Evolutionary conservation across 2,329 filamentous ascomycete species (phyloP), one percentile per base, ranked within the genome.

Genomic region (Zasmidium cellare): DNA sequence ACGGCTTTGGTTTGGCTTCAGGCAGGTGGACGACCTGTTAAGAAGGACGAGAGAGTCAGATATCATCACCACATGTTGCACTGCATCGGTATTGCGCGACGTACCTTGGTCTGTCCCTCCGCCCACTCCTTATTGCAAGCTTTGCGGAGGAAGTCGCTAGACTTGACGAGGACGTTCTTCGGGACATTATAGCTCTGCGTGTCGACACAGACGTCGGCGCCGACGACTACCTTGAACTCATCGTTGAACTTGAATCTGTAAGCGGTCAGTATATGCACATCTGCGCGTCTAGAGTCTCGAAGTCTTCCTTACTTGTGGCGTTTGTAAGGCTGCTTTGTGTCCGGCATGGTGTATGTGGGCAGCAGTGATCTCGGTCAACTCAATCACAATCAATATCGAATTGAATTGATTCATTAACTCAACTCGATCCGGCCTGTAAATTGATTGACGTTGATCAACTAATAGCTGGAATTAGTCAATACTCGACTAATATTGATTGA

Each of bases 121-220:
- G 53, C 59, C 55, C 61, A 67, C 6, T 53, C 18, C 1, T 47
- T 46, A 3, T 31, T 49, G 16, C 59, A 23, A 9, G 61, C 64
- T 3, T 53, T 55, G 18, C 56, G 20, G 57, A 65, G 60, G 56
- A 59, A 64, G 14, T 56, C 41, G 9, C 63, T 63, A 11, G 41
- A 54, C 24, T 49, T 48, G n/a, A 46, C 24, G 19, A 55, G 53
- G n/a, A 38, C 31, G 18, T 1, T 6, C 45, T 19, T 50, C 2
- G 9, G 12, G 18, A 45, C 22, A 3, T 2, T 28, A 1, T 23
- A 18, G 11, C 25, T 28, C 25, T 28, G 5, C 1, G 45, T 48
- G 7, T 41, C 47, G 12, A 31, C 14, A 16, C 9, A 9, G 16
- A 14, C 9, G 20, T 31, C 16, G n/a, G 41, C 9, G 6, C 41